Conservation (phyloP, 345 rosid species). For the Salix koriyanagi region DNA sequence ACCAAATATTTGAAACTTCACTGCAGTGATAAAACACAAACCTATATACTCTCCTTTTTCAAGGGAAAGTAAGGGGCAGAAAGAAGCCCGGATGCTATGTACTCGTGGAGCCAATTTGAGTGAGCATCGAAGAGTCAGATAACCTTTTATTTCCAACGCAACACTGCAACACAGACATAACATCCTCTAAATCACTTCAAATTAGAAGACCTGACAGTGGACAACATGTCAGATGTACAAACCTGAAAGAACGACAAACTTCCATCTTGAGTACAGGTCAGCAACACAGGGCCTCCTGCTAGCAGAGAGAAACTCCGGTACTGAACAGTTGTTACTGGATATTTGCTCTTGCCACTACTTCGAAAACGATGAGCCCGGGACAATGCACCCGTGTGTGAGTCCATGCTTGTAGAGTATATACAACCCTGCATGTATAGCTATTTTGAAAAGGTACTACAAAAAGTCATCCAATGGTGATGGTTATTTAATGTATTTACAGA, state of each 20-base stretch:
- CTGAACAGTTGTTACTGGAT: slow-evolving; percentile 76
- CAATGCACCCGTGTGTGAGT: slow-evolving; percentile 70
- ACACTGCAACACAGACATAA: slow-evolving; percentile 50
- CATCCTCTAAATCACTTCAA: slow-evolving; percentile 1
- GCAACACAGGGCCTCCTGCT: slow-evolving; percentile 84
- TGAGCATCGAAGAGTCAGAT: slow-evolving; percentile 79
- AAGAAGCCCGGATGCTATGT: slow-evolving; percentile 71
- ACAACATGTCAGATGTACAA: slow-evolving; percentile 3
- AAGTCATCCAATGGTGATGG: background rate
- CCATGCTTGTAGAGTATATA: slow-evolving; percentile 70
- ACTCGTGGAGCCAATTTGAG: slow-evolving; percentile 67
- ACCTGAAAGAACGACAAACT: slow-evolving; percentile 91
- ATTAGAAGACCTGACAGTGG: background rate
- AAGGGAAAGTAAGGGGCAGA: slow-evolving; percentile 86
- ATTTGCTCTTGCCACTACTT: slow-evolving; percentile 58
- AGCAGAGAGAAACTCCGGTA: slow-evolving; percentile 90
- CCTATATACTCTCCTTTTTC: slow-evolving; percentile 96
- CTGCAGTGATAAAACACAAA: slow-evolving; percentile 13
- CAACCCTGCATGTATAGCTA: slow-evolving; percentile 54
- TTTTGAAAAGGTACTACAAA: background rate
- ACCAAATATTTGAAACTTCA: background rate
- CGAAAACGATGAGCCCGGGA: slow-evolving; percentile 76
- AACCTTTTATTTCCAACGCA: slow-evolving; percentile 76
- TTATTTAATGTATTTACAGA: background rate
- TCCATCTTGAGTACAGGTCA: slow-evolving; percentile 88